phyloP scores from a whole-genome alignment of 176 grass and related monocot species.

The Panicum miliaceum region DNA sequence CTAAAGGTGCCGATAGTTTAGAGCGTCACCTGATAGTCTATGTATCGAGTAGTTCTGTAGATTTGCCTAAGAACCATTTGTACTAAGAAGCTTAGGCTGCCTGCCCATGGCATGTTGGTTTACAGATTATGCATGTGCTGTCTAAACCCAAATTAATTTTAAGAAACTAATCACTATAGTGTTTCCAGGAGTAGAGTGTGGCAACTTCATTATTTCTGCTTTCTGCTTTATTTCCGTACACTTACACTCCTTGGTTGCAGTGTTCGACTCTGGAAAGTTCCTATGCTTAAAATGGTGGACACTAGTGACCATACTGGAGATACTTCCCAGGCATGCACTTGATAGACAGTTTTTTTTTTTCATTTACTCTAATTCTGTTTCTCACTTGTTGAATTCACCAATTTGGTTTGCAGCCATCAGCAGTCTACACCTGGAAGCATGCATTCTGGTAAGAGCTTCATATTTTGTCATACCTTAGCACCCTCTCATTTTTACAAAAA shows the following conservation, averaged over 20 bases:
- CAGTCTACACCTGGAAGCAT: constrained; percentile 91
- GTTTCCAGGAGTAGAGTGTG: not conserved
- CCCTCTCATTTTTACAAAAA: constrained; percentile 3
- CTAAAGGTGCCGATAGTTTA: constrained; percentile 1
- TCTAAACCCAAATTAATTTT: not conserved
- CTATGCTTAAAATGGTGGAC: constrained; percentile 69
- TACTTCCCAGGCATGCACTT: constrained; percentile 59
- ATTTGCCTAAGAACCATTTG: constrained; percentile 16
- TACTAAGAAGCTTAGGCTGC: constrained; percentile 2
- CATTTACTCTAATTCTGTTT: constrained; percentile 31
- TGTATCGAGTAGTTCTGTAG: not conserved
- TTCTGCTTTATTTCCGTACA: constrained; percentile 25
- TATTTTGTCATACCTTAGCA: not conserved
- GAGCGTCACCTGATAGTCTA: not conserved
- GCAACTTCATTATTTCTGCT: not conserved
- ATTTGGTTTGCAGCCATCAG: constrained; percentile 70
- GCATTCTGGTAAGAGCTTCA: constrained; percentile 72
- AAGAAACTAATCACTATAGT: not conserved
- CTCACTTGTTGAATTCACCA: constrained; percentile 31
- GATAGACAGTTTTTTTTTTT: constrained; percentile 5
- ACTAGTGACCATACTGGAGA: constrained; percentile 50
- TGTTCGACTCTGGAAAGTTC: constrained; percentile 86
- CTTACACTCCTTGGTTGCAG: constrained; percentile 49
- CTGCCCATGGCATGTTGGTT: not conserved
- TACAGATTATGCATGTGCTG: constrained; percentile 8